phyloP scores from a whole-genome alignment of 495 filamentous ascomycete species.

The Tuber microsphaerosporum region DNA sequence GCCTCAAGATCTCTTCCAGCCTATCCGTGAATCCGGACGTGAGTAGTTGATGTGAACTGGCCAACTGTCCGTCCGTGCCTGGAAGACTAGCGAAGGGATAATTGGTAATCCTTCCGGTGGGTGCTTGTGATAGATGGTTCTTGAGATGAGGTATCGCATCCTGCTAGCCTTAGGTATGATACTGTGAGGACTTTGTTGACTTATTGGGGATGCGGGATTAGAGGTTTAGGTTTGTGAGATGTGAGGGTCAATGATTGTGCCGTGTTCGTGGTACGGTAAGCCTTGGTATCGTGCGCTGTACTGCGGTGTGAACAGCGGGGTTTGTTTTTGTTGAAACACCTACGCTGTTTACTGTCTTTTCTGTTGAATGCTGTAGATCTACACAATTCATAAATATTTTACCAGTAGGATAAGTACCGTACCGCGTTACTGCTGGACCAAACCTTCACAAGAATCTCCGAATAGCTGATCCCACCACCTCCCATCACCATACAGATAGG shows the following conservation, averaged over 20 bases:
- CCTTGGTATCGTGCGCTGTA: neutral
- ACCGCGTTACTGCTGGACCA: neutral
- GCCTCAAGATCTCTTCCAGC: neutral
- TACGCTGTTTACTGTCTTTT: neutral
- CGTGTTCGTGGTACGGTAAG: neutral
- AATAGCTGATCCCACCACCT: neutral
- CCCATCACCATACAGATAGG: neutral
- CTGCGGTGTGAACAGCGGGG: neutral
- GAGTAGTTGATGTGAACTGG: neutral
- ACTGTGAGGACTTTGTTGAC: constrained; percentile 1
- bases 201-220: neutral
- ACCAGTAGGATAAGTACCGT: neutral
- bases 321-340: neutral
- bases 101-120: neutral
- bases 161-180: neutral
- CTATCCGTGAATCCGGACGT: neutral
- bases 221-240: neutral
- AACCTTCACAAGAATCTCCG: neutral
- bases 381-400: neutral
- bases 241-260: neutral
- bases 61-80: neutral
- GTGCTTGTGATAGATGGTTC: neutral
- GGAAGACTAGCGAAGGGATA: neutral
- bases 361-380: neutral
- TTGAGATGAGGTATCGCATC: constrained; percentile 4